Base-by-base conservation (phyloP, 768 basidiomycete species). In the Polyporus arcularius region DNA sequence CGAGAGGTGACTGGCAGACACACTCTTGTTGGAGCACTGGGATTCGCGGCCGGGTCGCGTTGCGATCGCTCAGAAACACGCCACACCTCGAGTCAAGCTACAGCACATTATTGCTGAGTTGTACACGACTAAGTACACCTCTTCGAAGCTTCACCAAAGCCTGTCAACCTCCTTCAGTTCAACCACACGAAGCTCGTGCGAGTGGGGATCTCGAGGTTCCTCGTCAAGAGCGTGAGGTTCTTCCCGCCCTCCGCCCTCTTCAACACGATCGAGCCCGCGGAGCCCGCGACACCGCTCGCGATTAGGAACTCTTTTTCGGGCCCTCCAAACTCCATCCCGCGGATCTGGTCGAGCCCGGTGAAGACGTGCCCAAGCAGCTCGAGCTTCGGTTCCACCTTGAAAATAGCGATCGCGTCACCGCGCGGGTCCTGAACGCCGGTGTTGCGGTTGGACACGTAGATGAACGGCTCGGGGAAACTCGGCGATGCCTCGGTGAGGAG, bases 361-460 rank as follows among this genome's bases (percentile, higher is more conserved):
- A 79, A 87, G 18, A 87, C 81, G 58, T 87, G 84, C 12, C 74
- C 74, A 40, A 84, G 67, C 45, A 85, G 73, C 35, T 72, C 69
- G 42, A 86, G 70, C 66, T 73, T 32, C 76, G 72, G 68, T 67
- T 77, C 72, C 40, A 83, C 69, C 62, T 82, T 77, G 65, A 84
- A 86, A 50, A 89, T 83, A 5, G 84, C 86, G 51, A 89, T 85
- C 0, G 86, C 77, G 70, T 89, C 88, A 7, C 85, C 85, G 8
- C 79, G 78, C 26, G 82, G 70, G 56, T 84, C 83, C 55, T 75
- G 71, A 53, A 72, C 68, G 58, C 80, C 84, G 0, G 75, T 77
- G 71, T 89, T 88, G 43, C 88, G 80, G 74, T 90, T 90, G 4
- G 88, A 88, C 18, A 78, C 80, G 72, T 89, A 90, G 65, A 89